phyloP scores from a whole-genome alignment of 352 stramenopile species.

The Thalassiosira livingstoniorum region DNA sequence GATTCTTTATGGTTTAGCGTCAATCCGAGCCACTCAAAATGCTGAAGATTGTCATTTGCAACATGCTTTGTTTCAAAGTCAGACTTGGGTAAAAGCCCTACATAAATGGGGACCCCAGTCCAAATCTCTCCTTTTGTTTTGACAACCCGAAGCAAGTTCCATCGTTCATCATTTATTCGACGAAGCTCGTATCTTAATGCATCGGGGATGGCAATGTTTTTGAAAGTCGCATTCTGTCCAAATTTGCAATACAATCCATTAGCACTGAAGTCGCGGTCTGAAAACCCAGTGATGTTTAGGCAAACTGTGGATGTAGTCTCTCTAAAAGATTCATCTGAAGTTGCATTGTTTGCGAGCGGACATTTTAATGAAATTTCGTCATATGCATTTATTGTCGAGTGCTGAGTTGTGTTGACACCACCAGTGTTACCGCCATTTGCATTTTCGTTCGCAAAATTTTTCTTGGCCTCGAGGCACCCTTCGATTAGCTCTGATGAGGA shows the following conservation, averaged over 20 bases:
- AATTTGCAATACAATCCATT: conserved; percentile 18
- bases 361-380: too few relatives aligned
- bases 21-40: conserved; percentile 14
- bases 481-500: too few relatives aligned
- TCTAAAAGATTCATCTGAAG: too few relatives aligned
- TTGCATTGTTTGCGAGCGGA: too few relatives aligned
- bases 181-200: conserved; percentile 5
- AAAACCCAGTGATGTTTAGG: conserved; percentile 21
- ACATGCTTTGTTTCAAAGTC: not conserved
- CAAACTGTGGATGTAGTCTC: not conserved
- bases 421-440: too few relatives aligned
- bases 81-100: not conserved
- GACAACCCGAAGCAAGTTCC: conserved; percentile 12
- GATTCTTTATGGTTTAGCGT: not conserved
- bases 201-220: conserved; percentile 1
- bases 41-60: not conserved
- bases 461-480: too few relatives aligned
- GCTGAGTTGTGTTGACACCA: too few relatives aligned
- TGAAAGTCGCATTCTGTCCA: not conserved
- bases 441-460: too few relatives aligned
- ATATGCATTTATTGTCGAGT: too few relatives aligned
- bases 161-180: not conserved
- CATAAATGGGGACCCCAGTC: conserved; percentile 16
- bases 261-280: conserved; percentile 5
- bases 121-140: conserved; percentile 9